Evolutionary conservation across 1,284 basidiomycete species (phyloP), one percentile per base, ranked within the genome.

Genomic region (Tetrapyrgos nigripes): DNA sequence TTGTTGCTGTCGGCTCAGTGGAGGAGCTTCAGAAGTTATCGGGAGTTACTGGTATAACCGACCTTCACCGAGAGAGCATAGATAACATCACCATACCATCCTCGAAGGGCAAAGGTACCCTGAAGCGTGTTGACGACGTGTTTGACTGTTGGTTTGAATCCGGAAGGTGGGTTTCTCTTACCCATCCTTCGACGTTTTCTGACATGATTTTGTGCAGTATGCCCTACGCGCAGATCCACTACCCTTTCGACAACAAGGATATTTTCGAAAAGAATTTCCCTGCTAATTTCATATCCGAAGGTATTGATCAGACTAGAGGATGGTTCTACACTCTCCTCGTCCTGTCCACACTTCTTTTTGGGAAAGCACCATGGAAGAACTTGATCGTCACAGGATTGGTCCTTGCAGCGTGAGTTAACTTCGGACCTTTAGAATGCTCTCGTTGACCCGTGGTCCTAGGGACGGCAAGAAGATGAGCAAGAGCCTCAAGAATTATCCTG

Each of bases 61-160:
- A 99, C 75, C 75, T 99, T 51, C 97, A 99, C 77, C 84, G 96
- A 58, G 96, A 99, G 65, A 94, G 88, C 71, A 96, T 99, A 68
- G 96, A 98, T 75, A 86, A 93, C 70, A 94, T 99, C 78, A 96
- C 94, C 58, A 98, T 99, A 68, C 97, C 97, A 4, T 98, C 96
- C 31, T 82, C 91, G 71, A 77, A 88, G 73, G 97, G 96, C 62
- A 97, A 96, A 71, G 97, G 97, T 21, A 75, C 79, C 21, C 79
- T 99, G 45, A 93, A 86, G 74, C 89, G 97, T 59, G 85, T 98
- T 19, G 94, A 98, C 61, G 97, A 98, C 75, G 96, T 99, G 29
- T 99, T 99, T 74, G 97, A 99, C 75, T 99, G 97, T 74, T 99
- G 97, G 97, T 99, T 99, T 74, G 97, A 99, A 80, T 98, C 97